Evolutionary conservation across 441 rosid species (phyloP), one percentile per base, ranked within the genome.

Genomic region (Populus tomentosa): DNA sequence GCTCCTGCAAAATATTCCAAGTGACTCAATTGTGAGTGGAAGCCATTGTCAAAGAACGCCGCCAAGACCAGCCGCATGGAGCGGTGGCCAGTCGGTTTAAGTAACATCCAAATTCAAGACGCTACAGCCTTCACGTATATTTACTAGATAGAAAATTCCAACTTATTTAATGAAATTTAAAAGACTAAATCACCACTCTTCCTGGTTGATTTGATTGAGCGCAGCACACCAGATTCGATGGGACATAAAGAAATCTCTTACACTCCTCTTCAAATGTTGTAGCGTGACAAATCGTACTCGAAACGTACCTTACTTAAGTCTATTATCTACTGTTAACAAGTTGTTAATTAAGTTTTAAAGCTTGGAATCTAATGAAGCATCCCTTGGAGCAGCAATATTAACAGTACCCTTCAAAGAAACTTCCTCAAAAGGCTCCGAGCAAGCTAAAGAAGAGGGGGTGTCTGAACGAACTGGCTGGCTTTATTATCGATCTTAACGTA

Each of bases 321-420:
- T 38, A 38, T 38, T 8, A 36, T 36, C 26, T 36, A 56, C 35
- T 32, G 33, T 32, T 32, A 32, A 38, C 35, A 32, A 63, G 78
- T 53, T 8, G n/a, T 3, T 40, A 40, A 1, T 40, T 10, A 40
- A 40, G 13, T 46, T 14, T 46, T 14, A 46, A 46, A 46, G 56
- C 56, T 46, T 46, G 16, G 6, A 14, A 46, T 46, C 56, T 5
- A 5, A 46, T 63, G 67, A 63, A n/a, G 30, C 67, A 11, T 40
- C 50, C 50, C 5, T 14, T 40, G 14, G 11, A 40, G 50, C 50
- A 16, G 3, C 7, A 77, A 50, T 72, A 61, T 42, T 50, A 24
- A 74, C 59, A 75, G 82, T 72, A 59, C 62, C 0, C 65, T 71
- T 42, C 71, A 75, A 70, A 79, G 81, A 84, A 84, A 77, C 84